Conservation (phyloP, 108 stramenopile genomes). For the Cyclotella baltica region DNA sequence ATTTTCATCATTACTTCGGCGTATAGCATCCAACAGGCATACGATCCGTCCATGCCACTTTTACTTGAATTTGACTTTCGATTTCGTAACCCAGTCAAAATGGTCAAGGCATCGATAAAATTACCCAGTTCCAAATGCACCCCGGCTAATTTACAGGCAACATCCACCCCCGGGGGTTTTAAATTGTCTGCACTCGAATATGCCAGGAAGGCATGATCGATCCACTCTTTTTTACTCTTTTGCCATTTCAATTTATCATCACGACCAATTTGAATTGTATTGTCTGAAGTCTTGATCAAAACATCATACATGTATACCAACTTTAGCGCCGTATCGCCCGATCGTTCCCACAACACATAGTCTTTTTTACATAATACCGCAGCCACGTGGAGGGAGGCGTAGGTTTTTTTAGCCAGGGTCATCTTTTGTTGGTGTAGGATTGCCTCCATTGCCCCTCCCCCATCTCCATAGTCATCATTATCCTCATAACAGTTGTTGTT, state of each 20-base stretch:
- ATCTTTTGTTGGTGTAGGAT: constrained; percentile 30
- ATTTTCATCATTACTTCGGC: constrained; percentile 86
- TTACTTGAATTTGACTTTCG: constrained; percentile 18
- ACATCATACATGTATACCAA: constrained; percentile 62
- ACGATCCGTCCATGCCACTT: constrained; percentile 68
- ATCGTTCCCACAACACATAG: constrained; percentile 80
- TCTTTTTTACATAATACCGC: constrained; percentile 85
- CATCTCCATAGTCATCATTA: too few species aligned
- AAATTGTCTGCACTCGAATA: constrained; percentile 75
- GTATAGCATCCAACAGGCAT: constrained; percentile 81
- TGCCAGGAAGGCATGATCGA: constrained; percentile 75
- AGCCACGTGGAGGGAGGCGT: constrained; percentile 83
- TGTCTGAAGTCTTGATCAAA: constrained; percentile 18
- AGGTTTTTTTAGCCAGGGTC: constrained; percentile 80
- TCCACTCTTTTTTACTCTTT: constrained; percentile 55
- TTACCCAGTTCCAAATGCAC: constrained; percentile 77
- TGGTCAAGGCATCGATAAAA: constrained; percentile 73
- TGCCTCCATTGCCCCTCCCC: neutral
- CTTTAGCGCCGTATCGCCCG: constrained; percentile 75
- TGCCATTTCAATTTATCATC: constrained; percentile 19
- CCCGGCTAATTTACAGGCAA: constrained; percentile 79
- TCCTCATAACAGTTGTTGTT: too few species aligned
- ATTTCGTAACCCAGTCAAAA: constrained; percentile 73
- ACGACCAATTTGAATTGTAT: constrained; percentile 20
- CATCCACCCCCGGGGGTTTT: constrained; percentile 79